These are phyloP conservation scores for Paxillus ammoniavirescens DNA, from an alignment of 768 basidiomycete species.

Conservation along the genomic window DNA sequence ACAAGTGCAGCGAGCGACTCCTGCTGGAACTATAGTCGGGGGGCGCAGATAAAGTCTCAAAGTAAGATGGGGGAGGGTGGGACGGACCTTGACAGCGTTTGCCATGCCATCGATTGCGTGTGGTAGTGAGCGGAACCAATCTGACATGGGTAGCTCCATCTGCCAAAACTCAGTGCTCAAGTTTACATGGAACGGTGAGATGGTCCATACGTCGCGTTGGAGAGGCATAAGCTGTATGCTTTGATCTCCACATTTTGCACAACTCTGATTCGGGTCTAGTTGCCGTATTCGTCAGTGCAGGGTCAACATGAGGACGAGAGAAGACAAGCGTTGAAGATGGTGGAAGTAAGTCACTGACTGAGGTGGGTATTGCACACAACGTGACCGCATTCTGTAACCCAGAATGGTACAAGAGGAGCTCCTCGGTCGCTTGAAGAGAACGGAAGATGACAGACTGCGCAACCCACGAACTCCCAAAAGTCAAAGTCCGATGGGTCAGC, in stretches of 20 bases:
- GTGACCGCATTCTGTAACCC: slow-evolving; percentile 89
- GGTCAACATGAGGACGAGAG: too few species aligned
- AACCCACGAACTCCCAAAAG: slow-evolving; percentile 81
- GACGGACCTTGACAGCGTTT: slow-evolving; percentile 60
- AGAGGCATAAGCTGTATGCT: slow-evolving; percentile 70
- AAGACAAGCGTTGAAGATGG: slow-evolving; percentile 11
- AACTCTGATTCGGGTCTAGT: slow-evolving; percentile 71
- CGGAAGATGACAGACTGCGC: slow-evolving; percentile 66
- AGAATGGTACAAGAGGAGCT: slow-evolving; percentile 67
- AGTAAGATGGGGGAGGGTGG: background rate
- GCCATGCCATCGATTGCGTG: slow-evolving; percentile 61
- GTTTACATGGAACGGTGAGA: background rate
- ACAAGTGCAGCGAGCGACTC: slow-evolving; percentile 70
- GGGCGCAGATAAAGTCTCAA: background rate
- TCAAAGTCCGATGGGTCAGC: slow-evolving; percentile 39
- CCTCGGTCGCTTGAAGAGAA: slow-evolving; percentile 53
- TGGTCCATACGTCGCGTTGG: slow-evolving; percentile 60
- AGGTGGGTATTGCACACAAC: slow-evolving; percentile 84
- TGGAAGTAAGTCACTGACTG: slow-evolving; percentile 43
- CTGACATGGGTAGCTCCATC: slow-evolving; percentile 81
- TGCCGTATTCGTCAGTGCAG: background rate
- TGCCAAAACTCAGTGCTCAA: slow-evolving; percentile 27
- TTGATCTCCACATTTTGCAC: slow-evolving; percentile 62
- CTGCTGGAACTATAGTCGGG: slow-evolving; percentile 64
- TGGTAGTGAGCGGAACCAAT: slow-evolving; percentile 74